A percentile compares a stretch with the other conserved stretches of the same genome.
Evolutionary conservation across 208 protist species (phyloP).

Genomic region (Acanthamoeba triangularis): DNA sequence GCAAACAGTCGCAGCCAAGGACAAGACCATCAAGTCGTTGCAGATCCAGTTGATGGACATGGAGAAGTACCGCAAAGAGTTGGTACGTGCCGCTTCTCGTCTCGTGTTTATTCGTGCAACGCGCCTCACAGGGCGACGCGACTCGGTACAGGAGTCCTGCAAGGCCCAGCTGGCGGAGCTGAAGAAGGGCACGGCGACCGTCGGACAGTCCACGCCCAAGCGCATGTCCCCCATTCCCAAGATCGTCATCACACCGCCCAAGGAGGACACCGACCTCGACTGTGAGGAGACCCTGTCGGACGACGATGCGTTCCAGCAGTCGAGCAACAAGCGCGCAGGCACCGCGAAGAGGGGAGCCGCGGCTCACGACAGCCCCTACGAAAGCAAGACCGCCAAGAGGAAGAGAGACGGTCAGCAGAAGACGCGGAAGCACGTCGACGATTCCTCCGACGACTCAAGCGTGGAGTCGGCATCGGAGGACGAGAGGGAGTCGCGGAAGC

Average conservation of each 20-base stretch:
- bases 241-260: slow-evolving; percentile 55
- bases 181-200: neutral
- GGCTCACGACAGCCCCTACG: slow-evolving; percentile 21
- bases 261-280: slow-evolving; percentile 20
- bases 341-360: neutral
- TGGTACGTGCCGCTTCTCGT: neutral
- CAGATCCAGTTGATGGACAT: neutral
- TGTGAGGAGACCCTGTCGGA: slow-evolving; percentile 30
- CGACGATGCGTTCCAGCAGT: slow-evolving; percentile 2
- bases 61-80: neutral
- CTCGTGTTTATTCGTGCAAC: neutral
- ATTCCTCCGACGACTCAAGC: neutral
- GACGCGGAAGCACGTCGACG: neutral
- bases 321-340: neutral
- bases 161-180: slow-evolving; percentile 7
- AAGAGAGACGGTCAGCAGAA: neutral
- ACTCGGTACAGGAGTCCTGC: neutral
- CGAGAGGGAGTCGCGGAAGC: neutral
- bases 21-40: slow-evolving; percentile 14
- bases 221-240: slow-evolving; percentile 19
- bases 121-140: neutral
- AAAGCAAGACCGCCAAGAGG: neutral
- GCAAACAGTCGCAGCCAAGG: slow-evolving; percentile 16
- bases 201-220: neutral
- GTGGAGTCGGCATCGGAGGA: neutral